phyloP scores from a whole-genome alignment of 768 basidiomycete genomes.

The Filobasidium floriforme region DNA sequence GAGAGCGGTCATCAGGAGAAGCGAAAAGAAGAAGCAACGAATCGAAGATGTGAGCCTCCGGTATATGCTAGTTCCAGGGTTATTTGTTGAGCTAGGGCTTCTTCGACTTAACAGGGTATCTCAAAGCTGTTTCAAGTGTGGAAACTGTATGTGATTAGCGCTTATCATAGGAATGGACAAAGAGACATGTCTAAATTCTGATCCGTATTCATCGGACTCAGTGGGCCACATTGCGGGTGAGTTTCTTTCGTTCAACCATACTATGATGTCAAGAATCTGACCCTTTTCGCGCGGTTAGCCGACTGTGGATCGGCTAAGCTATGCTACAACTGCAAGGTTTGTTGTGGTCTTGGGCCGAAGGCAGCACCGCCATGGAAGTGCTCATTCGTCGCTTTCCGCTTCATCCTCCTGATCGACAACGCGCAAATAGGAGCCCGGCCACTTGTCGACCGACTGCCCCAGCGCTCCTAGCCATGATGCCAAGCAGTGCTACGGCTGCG shows the following conservation, averaged over 20 bases:
- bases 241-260: not conserved
- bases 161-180: not conserved
- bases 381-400: not conserved
- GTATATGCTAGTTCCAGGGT: not conserved
- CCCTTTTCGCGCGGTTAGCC: not conserved
- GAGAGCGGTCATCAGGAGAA: constrained; percentile 8
- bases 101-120: not conserved
- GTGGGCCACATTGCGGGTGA: constrained; percentile 9
- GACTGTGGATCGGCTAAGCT: constrained; percentile 8
- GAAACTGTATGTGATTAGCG: not conserved
- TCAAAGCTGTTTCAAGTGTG: constrained; percentile 17
- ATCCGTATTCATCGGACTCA: not conserved
- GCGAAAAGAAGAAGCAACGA: not conserved
- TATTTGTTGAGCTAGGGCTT: not conserved
- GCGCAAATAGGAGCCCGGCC: not conserved
- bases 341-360: too few species aligned
- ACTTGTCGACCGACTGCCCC: constrained; percentile 9
- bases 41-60: constrained; percentile 1
- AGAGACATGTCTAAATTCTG: not conserved
- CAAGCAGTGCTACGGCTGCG: constrained; percentile 89
- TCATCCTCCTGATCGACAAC: too few species aligned
- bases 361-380: not conserved
- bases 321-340: constrained; percentile 15
- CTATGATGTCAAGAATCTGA: not conserved
- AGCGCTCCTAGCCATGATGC: constrained; percentile 48